A percentile compares a stretch with the other conserved stretches of the same genome.
Evolutionary conservation across 1,284 basidiomycete genomes (phyloP).

Genomic region (Pascua sp.): DNA sequence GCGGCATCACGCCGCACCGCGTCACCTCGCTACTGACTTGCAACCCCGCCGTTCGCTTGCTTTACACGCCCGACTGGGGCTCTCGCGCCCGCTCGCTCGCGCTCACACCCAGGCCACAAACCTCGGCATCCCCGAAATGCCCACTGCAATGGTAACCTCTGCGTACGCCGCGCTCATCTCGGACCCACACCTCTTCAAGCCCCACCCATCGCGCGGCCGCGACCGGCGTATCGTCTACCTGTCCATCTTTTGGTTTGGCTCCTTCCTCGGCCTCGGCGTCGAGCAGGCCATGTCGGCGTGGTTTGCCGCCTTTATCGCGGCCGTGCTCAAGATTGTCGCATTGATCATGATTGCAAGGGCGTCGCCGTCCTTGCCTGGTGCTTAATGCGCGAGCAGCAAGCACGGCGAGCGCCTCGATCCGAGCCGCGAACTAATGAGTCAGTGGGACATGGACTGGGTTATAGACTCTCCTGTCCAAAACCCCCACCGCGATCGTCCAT

Average conservation of each 20-base stretch:
- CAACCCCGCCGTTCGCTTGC: too few species aligned
- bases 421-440: not conserved
- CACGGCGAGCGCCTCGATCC: not conserved
- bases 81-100: too few species aligned
- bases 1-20: too few species aligned
- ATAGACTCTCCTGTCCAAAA: not conserved
- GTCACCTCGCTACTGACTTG: too few species aligned
- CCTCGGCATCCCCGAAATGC: slow-evolving; percentile 24
- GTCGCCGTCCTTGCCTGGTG: not conserved
- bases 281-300: slow-evolving; percentile 9
- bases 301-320: slow-evolving; percentile 7
- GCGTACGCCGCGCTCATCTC: slow-evolving; percentile 27
- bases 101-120: slow-evolving; percentile 20
- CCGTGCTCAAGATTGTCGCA: slow-evolving; percentile 9
- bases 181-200: slow-evolving; percentile 24
- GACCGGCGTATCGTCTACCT: slow-evolving; percentile 28
- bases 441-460: not conserved
- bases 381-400: not conserved
- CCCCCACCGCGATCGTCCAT: too few species aligned
- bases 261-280: slow-evolving; percentile 16
- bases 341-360: slow-evolving; percentile 3
- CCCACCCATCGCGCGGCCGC: slow-evolving; percentile 8
- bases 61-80: not conserved
- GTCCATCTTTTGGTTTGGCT: slow-evolving; percentile 24
- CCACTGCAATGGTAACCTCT: slow-evolving; percentile 32